Evolutionary conservation across 495 filamentous ascomycete species (phyloP).

Genomic region (Lasiosphaeriaceae sp.): DNA sequence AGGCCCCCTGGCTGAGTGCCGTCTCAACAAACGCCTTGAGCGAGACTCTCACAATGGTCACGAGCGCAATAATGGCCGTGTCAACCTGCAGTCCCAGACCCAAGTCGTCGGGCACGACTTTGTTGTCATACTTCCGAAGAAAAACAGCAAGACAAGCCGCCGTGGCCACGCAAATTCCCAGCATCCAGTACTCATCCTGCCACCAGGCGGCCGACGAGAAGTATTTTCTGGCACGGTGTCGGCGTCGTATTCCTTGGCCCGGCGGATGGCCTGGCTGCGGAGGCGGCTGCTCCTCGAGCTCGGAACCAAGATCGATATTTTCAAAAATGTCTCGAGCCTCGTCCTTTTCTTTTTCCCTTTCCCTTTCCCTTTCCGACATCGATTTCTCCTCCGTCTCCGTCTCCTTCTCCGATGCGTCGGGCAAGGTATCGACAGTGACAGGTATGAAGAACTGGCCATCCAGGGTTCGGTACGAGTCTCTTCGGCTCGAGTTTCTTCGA

Average conservation of each 20-base stretch:
- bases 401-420: too few species aligned
- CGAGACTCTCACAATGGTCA: constrained; percentile 30
- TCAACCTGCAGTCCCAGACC: constrained; percentile 23
- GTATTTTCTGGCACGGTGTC: constrained; percentile 5
- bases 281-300: constrained; percentile 1
- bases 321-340: constrained; percentile 2
- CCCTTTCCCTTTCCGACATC: too few species aligned
- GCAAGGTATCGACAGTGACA: too few species aligned
- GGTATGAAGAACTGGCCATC: too few species aligned
- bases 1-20: constrained; percentile 33
- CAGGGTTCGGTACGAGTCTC: too few species aligned
- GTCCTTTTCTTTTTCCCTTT: not conserved
- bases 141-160: constrained; percentile 19
- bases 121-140: constrained; percentile 25
- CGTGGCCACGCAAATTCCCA: constrained; percentile 23
- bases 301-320: not conserved
- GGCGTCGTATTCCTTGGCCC: not conserved
- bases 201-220: constrained; percentile 28
- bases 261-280: not conserved
- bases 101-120: constrained; percentile 19
- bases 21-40: constrained; percentile 32
- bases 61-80: constrained; percentile 31
- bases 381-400: not conserved
- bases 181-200: constrained; percentile 32
- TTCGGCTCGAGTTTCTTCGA: too few species aligned